Evolutionary conservation across 306 rosid genomes (phyloP), one percentile per base, ranked within the genome.

Genomic region (Arachis stenosperma): DNA sequence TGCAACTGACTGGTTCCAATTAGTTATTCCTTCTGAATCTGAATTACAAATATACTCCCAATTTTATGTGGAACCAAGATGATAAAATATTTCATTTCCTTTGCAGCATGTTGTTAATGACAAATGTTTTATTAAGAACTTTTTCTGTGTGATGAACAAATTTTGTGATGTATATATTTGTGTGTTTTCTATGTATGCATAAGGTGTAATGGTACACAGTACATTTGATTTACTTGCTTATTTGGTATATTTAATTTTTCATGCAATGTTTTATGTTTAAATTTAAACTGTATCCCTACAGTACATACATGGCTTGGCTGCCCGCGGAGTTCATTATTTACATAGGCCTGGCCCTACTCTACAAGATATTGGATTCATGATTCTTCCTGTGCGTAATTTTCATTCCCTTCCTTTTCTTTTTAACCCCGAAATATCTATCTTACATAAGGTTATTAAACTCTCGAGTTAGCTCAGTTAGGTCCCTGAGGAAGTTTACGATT

Each of bases 251-350:
- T 67, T 44, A 48, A 64, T 30, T 82, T 82, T 62, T 67, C 5
- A 82, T 73, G 64, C 46, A 51, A 61, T 67, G 77, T 61, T 43
- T 73, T 69, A 70, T 71, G 29, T 59, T 61, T 56, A 41, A 72
- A 56, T 52, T 42, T 52, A 9, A 64, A 46, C 58, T 48, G 44
- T 42, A 86, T 69, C 22, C 71, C 41, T 77, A 69, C 85, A 93
- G 98, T 93, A 93, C 67, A 64, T 90, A 41, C 97, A 93, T 73
- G 97, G 93, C 59, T 75, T 93, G 78, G 98, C 96, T 50, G 98
- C 93, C 69, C 92, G 88, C 33, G 97, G 93, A 69, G 89, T 93
- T 80, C 98, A 93, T 76, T 93, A 88, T 75, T 73, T 93, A 39
- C 98, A 90, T 81, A 87, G 78, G 84, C 98, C 98, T 30, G 97